phyloP scores from a whole-genome alignment of 805 yeast species.

The Groenewaldozyma salmanticensis region DNA sequence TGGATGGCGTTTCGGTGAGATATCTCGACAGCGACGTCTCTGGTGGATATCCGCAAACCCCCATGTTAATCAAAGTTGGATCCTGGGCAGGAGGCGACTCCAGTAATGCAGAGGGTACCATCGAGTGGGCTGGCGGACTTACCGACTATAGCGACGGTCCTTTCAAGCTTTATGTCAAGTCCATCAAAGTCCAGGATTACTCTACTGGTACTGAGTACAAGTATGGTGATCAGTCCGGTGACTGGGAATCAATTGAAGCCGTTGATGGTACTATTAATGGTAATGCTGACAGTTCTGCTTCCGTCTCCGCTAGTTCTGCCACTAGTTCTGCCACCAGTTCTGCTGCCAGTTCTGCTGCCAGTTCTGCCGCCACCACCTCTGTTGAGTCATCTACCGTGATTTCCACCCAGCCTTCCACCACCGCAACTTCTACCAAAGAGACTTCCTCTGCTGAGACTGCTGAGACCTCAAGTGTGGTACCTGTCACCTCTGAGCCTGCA shows the following conservation, averaged over 20 bases:
- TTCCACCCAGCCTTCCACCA: too few relatives aligned
- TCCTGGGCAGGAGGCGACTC: conserved; percentile 45
- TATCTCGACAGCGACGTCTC: conserved; percentile 43
- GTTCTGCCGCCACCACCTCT: conserved; percentile 13
- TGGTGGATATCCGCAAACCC: conserved; percentile 84
- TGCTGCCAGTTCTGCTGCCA: conserved; percentile 12
- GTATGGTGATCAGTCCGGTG: conserved; percentile 34
- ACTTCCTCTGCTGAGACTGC: conserved; percentile 13
- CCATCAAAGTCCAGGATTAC: conserved; percentile 48
- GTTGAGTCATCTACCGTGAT: too few relatives aligned
- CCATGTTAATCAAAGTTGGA: conserved; percentile 60
- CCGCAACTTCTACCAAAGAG: too few relatives aligned
- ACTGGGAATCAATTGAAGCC: conserved; percentile 32
- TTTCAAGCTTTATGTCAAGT: conserved; percentile 54
- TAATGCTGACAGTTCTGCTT: conserved; percentile 10
- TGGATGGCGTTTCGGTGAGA: conserved; percentile 65
- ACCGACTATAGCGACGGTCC: conserved; percentile 37
- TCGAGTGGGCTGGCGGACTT: conserved; percentile 63
- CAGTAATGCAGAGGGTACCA: conserved; percentile 46
- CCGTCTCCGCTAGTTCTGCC: conserved; percentile 1
- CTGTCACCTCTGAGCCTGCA: too few relatives aligned
- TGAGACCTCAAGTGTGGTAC: conserved; percentile 11
- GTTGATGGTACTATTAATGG: conserved; percentile 48
- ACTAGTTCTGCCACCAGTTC: background rate
- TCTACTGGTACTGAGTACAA: conserved; percentile 37